phyloP scores from a whole-genome alignment of 2,329 filamentous ascomycete genomes.

The Calonectria fujianensis region DNA sequence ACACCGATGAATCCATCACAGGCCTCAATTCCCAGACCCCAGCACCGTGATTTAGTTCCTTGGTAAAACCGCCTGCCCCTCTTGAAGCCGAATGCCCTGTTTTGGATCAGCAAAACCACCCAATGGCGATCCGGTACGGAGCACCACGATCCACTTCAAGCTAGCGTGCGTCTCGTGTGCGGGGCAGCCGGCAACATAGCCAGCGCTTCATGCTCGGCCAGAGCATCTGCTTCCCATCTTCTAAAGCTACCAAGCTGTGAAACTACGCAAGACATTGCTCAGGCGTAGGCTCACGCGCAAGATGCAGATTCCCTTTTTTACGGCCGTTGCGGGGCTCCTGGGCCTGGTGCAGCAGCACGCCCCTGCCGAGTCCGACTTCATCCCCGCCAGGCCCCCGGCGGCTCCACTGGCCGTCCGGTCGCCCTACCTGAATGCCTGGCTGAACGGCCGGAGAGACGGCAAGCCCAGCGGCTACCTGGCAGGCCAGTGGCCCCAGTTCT shows the following conservation, averaged over 20 bases:
- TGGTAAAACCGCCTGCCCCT: not conserved
- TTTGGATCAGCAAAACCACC: slow-evolving; percentile 5
- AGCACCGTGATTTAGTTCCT: not conserved
- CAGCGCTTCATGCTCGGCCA: not conserved
- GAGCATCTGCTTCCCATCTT: not conserved
- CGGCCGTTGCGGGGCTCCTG: slow-evolving; percentile 5
- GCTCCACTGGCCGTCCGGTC: slow-evolving; percentile 84
- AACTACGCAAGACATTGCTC: not conserved
- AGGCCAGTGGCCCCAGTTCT: slow-evolving; percentile 82
- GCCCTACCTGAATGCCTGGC: slow-evolving; percentile 84
- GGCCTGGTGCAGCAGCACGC: not conserved
- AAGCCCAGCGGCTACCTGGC: slow-evolving; percentile 80
- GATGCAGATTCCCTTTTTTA: slow-evolving; percentile 12
- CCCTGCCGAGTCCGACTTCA: slow-evolving; percentile 71
- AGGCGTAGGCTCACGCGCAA: not conserved
- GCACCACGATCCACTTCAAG: not conserved
- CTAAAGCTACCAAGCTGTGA: not conserved
- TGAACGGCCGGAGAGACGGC: slow-evolving; percentile 76
- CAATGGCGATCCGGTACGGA: not conserved
- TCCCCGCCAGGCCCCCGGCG: slow-evolving; percentile 79
- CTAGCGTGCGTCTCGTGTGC: slow-evolving; percentile 4
- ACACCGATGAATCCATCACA: not conserved
- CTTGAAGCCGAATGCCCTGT: slow-evolving; percentile 1
- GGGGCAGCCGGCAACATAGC: slow-evolving; percentile 12
- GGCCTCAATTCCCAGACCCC: not conserved